Conservation (phyloP, 352 stramenopile genomes). For the Phytophthora crassamura region DNA sequence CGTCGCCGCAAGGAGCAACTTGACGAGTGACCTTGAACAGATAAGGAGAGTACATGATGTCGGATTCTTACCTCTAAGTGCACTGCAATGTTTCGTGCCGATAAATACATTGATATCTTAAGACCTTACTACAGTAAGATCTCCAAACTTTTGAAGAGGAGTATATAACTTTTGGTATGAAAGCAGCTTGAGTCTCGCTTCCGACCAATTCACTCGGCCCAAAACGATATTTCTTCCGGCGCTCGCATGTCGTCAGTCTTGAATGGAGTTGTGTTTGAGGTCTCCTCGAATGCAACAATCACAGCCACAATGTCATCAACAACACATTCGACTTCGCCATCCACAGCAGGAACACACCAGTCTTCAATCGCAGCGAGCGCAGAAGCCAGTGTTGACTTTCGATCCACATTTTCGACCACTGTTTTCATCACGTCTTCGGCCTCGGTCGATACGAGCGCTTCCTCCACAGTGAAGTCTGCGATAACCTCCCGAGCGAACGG, state of each 20-base stretch:
- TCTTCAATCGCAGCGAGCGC: no score
- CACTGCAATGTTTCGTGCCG: conserved; percentile 2
- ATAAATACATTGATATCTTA: conserved; percentile 3
- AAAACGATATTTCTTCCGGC: conserved; percentile 3
- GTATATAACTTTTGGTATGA: no score
- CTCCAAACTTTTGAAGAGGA: no score
- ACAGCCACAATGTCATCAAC: conserved; percentile 26
- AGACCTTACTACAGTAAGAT: no score
- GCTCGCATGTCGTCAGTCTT: neutral
- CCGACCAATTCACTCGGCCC: neutral
- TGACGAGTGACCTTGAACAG: conserved; percentile 21
- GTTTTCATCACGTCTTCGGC: no score
- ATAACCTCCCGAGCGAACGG: no score
- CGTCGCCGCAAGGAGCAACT: conserved; percentile 32
- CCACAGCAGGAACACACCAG: neutral
- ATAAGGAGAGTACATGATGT: neutral
- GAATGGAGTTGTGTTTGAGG: neutral
- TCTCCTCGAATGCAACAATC: conserved; percentile 1
- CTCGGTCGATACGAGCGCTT: neutral
- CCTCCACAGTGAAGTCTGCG: neutral
- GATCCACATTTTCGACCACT: neutral
- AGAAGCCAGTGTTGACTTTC: no score
- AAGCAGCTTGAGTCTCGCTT: no score
- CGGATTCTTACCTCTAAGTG: conserved; percentile 2
- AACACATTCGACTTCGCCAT: conserved; percentile 9